These are phyloP conservation scores for Opeltia flavorubescens DNA, from an alignment of 495 filamentous ascomycete species.

Conservation along the genomic window DNA sequence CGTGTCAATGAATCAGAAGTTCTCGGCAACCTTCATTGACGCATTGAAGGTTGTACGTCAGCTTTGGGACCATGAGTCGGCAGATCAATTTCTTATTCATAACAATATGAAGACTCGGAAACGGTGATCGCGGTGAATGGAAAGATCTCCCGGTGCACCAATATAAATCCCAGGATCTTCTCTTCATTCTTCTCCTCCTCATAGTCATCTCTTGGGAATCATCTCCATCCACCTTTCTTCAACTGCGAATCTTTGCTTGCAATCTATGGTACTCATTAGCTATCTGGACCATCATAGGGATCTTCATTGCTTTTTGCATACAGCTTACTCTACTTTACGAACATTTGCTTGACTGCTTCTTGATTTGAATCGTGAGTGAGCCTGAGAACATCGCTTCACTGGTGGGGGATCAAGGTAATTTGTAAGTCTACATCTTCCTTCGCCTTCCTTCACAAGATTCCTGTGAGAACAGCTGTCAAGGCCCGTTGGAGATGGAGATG, in stretches of 20 bases:
- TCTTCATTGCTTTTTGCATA: neutral
- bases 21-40: neutral
- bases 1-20: too few relatives aligned
- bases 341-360: neutral
- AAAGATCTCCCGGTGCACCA: neutral
- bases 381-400: neutral
- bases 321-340: neutral
- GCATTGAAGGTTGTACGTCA: neutral
- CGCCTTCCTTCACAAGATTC: neutral
- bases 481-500: neutral
- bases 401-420: neutral
- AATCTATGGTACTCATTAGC: neutral
- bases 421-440: constrained; percentile 2
- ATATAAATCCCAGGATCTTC: neutral
- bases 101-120: neutral
- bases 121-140: neutral
- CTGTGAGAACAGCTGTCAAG: neutral
- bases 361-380: neutral
- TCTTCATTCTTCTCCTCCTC: neutral
- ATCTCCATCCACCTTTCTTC: neutral
- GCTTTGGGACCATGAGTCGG: neutral
- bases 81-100: too few relatives aligned
- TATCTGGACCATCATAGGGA: neutral
- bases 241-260: neutral
- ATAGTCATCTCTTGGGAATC: neutral